Base-by-base conservation (phyloP, 108 stramenopile species). In the Skeletonema tropicum region DNA sequence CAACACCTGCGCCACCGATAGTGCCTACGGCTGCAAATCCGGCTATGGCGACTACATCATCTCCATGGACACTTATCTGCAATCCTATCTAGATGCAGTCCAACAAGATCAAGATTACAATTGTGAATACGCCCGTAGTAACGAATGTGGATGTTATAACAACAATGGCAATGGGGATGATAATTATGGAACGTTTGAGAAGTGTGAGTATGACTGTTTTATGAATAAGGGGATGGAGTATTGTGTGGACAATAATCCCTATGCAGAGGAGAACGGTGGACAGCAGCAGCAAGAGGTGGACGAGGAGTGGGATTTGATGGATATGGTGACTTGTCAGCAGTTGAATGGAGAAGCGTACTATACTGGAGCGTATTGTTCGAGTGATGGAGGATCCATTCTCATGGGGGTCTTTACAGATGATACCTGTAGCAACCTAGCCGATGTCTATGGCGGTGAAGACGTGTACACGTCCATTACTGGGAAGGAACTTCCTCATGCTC, bases 1-100 rank as follows among this genome's bases (percentile, higher is more conserved):
- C 17, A 57, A 74, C 64, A 55, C 74, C 8, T 94, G 94, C 80
- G 73, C 88, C 58, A 68, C 68, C 45, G 41, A 49, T 19, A 82
- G 80, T 64, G 82, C 87, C 30, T 77, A 66, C 45, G 94, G 94
- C 17, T 94, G 94, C 83, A 46, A 19, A 11, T 49, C 67, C 15
- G 75, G 71, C 63, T 94, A 90, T 79, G 91, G 91, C n/a, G 93
- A 94, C 75, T 94, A 94, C 83, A 78, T 94, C 68, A 79, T 94
- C 41, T 89, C 87, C 78, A 91, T 94, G 91, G 81, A 90, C 68
- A 86, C 84, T 41, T 94, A 87, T 79, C 81, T 94, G 17, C 59
- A 83, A 23, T 71, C 88, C 48, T 94, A 90, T 62, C 75, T 78
- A 48, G 75, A 84, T 35, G 75, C 82, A 9, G 73, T 85, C 1